phyloP scores from a whole-genome alignment of 2,329 filamentous ascomycete genomes.

The Xylaria sp. region DNA sequence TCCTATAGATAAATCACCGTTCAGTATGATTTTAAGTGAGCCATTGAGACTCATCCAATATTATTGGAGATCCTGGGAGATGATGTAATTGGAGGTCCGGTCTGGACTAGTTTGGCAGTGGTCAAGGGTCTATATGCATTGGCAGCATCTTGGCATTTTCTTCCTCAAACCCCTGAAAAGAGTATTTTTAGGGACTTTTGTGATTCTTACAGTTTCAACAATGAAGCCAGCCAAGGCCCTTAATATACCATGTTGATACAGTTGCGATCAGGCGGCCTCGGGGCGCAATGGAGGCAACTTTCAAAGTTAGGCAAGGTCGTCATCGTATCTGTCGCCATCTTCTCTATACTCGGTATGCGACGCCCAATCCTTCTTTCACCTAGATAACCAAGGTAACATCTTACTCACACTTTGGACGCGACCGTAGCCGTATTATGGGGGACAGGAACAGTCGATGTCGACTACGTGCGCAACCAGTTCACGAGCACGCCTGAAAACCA shows the following conservation, averaged over 20 bases:
- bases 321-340: conserved; percentile 14
- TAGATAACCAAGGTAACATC: neutral
- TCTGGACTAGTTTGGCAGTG: neutral
- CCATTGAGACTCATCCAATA: neutral
- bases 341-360: conserved; percentile 36
- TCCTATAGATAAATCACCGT: no score
- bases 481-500: conserved; percentile 15
- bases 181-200: neutral
- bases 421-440: conserved; percentile 35
- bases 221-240: conserved; percentile 5
- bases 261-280: conserved; percentile 30
- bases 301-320: conserved; percentile 29
- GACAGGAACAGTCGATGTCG: conserved; percentile 37
- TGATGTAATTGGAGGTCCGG: neutral
- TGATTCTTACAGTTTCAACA: conserved; percentile 11
- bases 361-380: neutral
- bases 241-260: conserved; percentile 27
- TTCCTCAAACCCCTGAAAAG: conserved; percentile 8
- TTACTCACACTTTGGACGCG: conserved; percentile 17
- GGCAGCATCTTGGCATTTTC: conserved; percentile 16
- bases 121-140: neutral
- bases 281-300: conserved; percentile 34
- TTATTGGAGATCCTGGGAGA: neutral
- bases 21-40: no score
- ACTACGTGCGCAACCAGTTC: conserved; percentile 36